These are phyloP conservation scores for Pharus latifolius DNA, from an alignment of 176 grass and related monocot genomes.

Conservation along the genomic window DNA sequence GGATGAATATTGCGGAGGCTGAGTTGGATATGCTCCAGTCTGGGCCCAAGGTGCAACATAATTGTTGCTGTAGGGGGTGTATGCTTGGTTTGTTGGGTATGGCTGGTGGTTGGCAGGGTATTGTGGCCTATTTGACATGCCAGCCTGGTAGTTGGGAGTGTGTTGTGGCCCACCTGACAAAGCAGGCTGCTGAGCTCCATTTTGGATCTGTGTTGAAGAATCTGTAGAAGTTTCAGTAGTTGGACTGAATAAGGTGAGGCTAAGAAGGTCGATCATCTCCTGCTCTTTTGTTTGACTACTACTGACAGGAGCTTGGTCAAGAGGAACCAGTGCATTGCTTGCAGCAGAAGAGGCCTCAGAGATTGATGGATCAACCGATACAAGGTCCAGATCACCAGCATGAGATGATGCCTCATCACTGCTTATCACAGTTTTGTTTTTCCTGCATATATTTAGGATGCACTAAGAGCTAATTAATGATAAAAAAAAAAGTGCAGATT, in stretches of 20 bases:
- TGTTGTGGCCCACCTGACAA: conserved; percentile 15
- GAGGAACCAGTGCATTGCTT: conserved; percentile 59
- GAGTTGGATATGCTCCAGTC: conserved; percentile 14
- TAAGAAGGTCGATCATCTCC: conserved; percentile 93
- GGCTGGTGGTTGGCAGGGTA: conserved; percentile 19
- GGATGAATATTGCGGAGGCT: conserved; percentile 25
- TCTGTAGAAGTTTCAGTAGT: conserved; percentile 31
- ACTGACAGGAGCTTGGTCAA: conserved; percentile 32
- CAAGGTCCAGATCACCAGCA: conserved; percentile 46
- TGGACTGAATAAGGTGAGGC: conserved; percentile 59
- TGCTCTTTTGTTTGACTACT: conserved; percentile 43
- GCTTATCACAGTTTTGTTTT: conserved; percentile 37
- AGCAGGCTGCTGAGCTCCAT: conserved; percentile 4
- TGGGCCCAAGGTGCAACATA: conserved; percentile 91
- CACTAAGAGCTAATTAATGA: not conserved
- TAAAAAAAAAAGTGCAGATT: not conserved
- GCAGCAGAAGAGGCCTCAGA: conserved; percentile 41
- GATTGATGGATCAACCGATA: conserved; percentile 31
- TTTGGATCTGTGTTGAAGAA: conserved; percentile 31
- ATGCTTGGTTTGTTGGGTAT: conserved; percentile 25
- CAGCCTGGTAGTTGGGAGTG: not conserved
- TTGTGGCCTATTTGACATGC: conserved; percentile 1
- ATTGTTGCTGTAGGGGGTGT: conserved; percentile 53
- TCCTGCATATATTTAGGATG: conserved; percentile 11
- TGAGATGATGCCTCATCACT: conserved; percentile 47